Conservation (phyloP, 2,329 filamentous ascomycete species). For the Calycina marina region DNA sequence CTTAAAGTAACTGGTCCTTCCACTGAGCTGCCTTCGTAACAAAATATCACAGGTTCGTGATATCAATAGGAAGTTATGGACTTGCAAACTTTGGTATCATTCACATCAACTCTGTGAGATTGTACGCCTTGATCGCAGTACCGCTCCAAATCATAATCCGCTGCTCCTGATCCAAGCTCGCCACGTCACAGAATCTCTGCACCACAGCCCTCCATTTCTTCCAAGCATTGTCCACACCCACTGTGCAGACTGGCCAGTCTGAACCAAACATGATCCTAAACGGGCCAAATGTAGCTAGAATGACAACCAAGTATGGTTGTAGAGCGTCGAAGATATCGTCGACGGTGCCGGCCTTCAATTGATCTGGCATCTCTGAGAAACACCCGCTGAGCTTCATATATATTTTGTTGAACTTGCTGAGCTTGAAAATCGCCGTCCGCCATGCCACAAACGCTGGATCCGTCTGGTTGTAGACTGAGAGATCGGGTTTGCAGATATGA, state of each 20-base stretch:
- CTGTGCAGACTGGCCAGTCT: conserved; percentile 86
- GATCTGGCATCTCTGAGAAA: conserved; percentile 60
- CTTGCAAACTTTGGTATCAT: no score
- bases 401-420: conserved; percentile 49
- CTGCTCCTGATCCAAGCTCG: conserved; percentile 43
- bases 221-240: conserved; percentile 50
- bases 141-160: conserved; percentile 55
- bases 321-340: conserved; percentile 48
- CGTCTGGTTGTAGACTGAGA: conserved; percentile 43
- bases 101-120: conserved; percentile 25
- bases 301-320: conserved; percentile 55
- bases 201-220: conserved; percentile 60
- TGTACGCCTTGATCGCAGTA: conserved; percentile 60
- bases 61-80: no score
- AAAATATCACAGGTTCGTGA: no score
- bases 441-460: conserved; percentile 44
- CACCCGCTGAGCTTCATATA: conserved; percentile 87
- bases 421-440: conserved; percentile 51
- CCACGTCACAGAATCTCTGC: conserved; percentile 49
- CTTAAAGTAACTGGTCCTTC: no score
- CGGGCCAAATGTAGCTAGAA: conserved; percentile 59
- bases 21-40: no score
- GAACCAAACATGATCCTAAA: conserved; percentile 74
- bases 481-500: conserved; percentile 79
- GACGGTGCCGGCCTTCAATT: conserved; percentile 32